Evolutionary conservation across 2,329 filamentous ascomycete genomes (phyloP).

Genomic region (Hypomyces rosellus): DNA sequence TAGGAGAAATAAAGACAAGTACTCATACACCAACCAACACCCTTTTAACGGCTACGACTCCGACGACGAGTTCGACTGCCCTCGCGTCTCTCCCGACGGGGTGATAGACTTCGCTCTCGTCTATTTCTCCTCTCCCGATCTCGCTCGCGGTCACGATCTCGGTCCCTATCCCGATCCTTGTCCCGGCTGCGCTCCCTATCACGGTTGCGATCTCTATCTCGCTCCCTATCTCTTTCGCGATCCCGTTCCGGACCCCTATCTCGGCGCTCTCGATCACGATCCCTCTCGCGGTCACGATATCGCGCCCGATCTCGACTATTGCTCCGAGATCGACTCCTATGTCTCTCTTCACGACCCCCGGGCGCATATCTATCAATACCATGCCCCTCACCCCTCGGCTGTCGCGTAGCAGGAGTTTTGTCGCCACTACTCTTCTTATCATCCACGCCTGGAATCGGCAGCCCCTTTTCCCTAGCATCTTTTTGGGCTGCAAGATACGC

Average conservation of each 20-base stretch:
- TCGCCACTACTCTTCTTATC: slow-evolving; percentile 42
- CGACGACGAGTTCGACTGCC: slow-evolving; percentile 35
- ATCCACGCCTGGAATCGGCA: slow-evolving; percentile 52
- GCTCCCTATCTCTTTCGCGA: slow-evolving; percentile 30
- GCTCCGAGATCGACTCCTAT: slow-evolving; percentile 30
- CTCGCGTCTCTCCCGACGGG: slow-evolving; percentile 29
- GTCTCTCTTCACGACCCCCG: slow-evolving; percentile 35
- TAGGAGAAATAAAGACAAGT: neutral
- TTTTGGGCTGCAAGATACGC: slow-evolving; percentile 57
- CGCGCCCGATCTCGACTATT: slow-evolving; percentile 31
- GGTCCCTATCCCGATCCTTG: slow-evolving; percentile 28
- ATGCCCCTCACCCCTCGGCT: slow-evolving; percentile 18
- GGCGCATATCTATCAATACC: slow-evolving; percentile 42
- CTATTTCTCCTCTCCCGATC: slow-evolving; percentile 33
- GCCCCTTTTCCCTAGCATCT: slow-evolving; percentile 53
- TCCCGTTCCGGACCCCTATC: slow-evolving; percentile 27
- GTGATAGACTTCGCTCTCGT: slow-evolving; percentile 28
- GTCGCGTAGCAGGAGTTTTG: slow-evolving; percentile 36
- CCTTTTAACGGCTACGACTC: slow-evolving; percentile 23
- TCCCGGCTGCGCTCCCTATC: slow-evolving; percentile 31
- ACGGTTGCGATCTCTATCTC: slow-evolving; percentile 29
- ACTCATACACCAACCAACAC: too few relatives aligned
- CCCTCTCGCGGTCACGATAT: slow-evolving; percentile 29
- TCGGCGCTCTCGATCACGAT: slow-evolving; percentile 21
- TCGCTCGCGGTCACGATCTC: slow-evolving; percentile 29